Evolutionary conservation across 805 yeast species (phyloP), one percentile per base, ranked within the genome.

Genomic region (Metschnikowia noctiluminum): DNA sequence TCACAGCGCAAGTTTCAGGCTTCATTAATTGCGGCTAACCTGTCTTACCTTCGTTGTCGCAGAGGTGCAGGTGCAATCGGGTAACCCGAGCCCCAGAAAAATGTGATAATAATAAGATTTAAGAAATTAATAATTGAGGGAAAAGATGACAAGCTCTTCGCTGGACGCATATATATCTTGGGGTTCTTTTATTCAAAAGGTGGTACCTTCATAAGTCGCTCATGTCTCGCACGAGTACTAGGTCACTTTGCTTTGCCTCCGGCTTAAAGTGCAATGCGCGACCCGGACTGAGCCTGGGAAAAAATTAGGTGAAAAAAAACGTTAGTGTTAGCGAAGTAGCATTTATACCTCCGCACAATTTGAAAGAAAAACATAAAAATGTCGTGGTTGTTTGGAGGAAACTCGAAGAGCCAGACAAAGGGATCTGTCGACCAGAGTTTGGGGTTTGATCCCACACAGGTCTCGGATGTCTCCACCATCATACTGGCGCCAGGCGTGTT

Each of bases 361-460:
- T 44, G 38, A 34, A 39, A 10, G 10, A 30, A 39, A 28, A 35
- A 21, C 31, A 46, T 45, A 42, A 40, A 47, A 26, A 74, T 75
- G 79, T 75, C 79, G 50, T 78, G 82, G 82, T 60, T 76, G 63
- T 76, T 77, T 54, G 81, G 80, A 55, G 70, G 74, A 44, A 57
- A 49, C 35, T 36, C 54, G 42, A 39, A 41, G 46, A 51, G 48
- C 42, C 43, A 51, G 43, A 51, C 55, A 58, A 61, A 49, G 38
- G 61, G 62, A 43, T 54, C 56, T 10, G 61, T 61, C 38, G 63
- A 60, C 50, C 61, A 63, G 52, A 59, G 71, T 31, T 70, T 78
- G 49, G 87, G 88, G 21, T 83, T 85, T 62, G 89, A 85, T 63
- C 85, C 89, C 27, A 64, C 77, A 38, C 75, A 81, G 53, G 82